A percentile compares a stretch with the other conserved stretches of the same genome.
Conservation (phyloP, 2,329 filamentous ascomycete genomes). For the Scleromitrula shiraiana region DNA sequence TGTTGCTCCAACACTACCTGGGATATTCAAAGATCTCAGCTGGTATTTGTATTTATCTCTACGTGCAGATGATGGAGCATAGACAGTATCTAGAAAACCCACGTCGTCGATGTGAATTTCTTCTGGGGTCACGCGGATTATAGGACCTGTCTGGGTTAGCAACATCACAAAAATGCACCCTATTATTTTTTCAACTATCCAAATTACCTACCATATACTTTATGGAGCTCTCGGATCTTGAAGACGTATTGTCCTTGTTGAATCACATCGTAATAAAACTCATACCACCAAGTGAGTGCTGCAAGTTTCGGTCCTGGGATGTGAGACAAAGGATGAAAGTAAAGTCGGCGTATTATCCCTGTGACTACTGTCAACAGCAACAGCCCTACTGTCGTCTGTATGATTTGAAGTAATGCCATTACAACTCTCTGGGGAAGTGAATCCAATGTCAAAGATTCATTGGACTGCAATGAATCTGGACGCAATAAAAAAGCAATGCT, state of each 20-base stretch:
- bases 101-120: conserved; percentile 28
- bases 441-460: too few relatives aligned
- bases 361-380: not conserved
- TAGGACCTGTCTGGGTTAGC: too few relatives aligned
- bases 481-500: too few relatives aligned
- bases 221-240: conserved; percentile 36
- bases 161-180: too few relatives aligned
- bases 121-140: conserved; percentile 27
- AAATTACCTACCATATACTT: conserved; percentile 31
- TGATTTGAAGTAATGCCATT: not conserved
- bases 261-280: conserved; percentile 36
- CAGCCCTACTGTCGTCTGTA: not conserved
- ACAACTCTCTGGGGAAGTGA: too few relatives aligned
- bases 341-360: not conserved
- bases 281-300: conserved; percentile 26
- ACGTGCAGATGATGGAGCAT: conserved; percentile 18
- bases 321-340: not conserved
- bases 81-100: conserved; percentile 34
- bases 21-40: not conserved
- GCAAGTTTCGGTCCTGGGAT: not conserved
- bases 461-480: too few relatives aligned
- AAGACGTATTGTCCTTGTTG: conserved; percentile 35
- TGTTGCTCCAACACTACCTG: conserved; percentile 7
- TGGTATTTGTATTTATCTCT: conserved; percentile 10
- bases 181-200: too few relatives aligned